These are phyloP conservation scores for Aureobasidium lini DNA, from an alignment of 2,329 filamentous ascomycete genomes.

Conservation along the genomic window DNA sequence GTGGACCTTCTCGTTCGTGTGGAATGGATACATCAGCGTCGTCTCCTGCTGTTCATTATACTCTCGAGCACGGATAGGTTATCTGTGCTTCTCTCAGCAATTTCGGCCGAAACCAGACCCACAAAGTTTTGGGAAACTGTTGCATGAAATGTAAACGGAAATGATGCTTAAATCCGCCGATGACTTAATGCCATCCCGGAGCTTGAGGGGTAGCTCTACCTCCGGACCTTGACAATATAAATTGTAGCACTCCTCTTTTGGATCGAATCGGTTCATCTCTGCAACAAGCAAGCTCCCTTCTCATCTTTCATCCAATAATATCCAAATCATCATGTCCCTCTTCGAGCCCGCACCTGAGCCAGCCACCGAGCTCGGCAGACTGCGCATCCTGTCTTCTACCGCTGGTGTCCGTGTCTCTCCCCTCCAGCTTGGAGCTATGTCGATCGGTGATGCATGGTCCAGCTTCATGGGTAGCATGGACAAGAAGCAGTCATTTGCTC, in stretches of 20 bases:
- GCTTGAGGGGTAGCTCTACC: constrained; percentile 3
- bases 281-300: background rate
- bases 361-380: constrained; percentile 40
- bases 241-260: background rate
- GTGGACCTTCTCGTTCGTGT: too few relatives aligned
- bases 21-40: too few relatives aligned
- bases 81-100: background rate
- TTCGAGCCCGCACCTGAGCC: constrained; percentile 26
- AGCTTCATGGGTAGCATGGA: constrained; percentile 21
- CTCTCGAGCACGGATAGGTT: too few relatives aligned
- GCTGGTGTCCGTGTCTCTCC: constrained; percentile 47
- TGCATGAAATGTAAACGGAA: background rate
- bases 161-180: background rate
- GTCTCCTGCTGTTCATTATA: too few relatives aligned
- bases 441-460: constrained; percentile 45
- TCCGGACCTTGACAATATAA: constrained; percentile 2
- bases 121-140: too few relatives aligned
- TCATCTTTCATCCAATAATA: background rate
- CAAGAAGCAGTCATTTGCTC: constrained; percentile 27
- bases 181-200: background rate
- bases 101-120: background rate
- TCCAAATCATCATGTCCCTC: background rate
- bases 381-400: constrained; percentile 44
- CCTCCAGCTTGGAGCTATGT: constrained; percentile 49
- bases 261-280: background rate